Base-by-base conservation (phyloP, 2,329 filamentous ascomycete genomes). In the Cadophora sp. region DNA sequence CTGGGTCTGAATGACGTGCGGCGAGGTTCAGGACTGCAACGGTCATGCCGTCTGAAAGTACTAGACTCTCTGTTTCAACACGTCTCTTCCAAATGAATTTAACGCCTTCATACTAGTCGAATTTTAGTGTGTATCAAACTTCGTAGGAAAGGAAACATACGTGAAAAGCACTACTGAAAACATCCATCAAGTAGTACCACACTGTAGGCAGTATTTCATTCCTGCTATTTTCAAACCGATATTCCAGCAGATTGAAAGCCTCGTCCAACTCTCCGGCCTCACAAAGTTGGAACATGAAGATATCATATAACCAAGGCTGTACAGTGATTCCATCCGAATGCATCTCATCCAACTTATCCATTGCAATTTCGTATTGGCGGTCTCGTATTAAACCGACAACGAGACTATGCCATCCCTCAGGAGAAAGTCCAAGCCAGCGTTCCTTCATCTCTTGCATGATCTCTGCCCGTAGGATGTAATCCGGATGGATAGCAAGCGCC, bases 401-500 rank as follows among this genome's bases (percentile, higher is more conserved):
- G 22, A 96, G 83, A 75, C 86, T 87, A 73, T 91, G 87, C 76
- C 86, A 86, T 9, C 89, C 90, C 7, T 84, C 82, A 13, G 83
- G 85, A 50, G 83, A 87, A 9, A 92, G 80, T 9, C 82, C 80
- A 62, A 91, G 84, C 91, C 93, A 97, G 70, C 87, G 84, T 65
- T 87, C 83, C 73, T 87, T 87, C 91, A 96, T 93, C 65, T 90
- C 89, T 64, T 87, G 81, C 47, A 97, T 81, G 3, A 97, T 84
- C 43, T 89, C 84, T 62, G 87, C 85, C 43, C 94, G 89, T 27
- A 96, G 81, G 6, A 93, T 72, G 73, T 96, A 95, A 78, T 98
- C 92, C 0, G 95, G 93, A 76, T 98, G 96, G 9, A 96, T 87
- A 0, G 92, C 87, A 27, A 97, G 83, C 5, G 87, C 89, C 78